A percentile compares a stretch with the other conserved stretches of the same genome.
phyloP scores from a whole-genome alignment of 192 early-diverging fungal genomes.

The Backusella morwellensis region DNA sequence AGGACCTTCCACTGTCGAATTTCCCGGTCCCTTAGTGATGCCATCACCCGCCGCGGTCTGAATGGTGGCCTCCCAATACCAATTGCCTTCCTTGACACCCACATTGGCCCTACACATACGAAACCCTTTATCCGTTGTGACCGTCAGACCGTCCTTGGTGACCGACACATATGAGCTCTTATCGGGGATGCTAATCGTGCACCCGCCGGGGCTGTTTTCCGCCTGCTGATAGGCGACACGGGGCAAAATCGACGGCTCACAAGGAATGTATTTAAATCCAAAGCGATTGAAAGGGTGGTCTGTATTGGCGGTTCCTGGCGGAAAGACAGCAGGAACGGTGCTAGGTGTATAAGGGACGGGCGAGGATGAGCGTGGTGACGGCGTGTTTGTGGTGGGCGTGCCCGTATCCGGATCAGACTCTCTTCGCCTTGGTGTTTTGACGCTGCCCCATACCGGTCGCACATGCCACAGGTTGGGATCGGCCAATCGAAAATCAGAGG shows the following conservation, averaged over 20 bases:
- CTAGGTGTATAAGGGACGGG: background rate
- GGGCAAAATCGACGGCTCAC: slow-evolving; percentile 46
- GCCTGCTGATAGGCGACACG: slow-evolving; percentile 48
- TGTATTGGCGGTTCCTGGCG: slow-evolving; percentile 6
- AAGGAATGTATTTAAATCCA: slow-evolving; percentile 62
- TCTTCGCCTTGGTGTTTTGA: background rate
- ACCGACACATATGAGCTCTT: slow-evolving; percentile 59
- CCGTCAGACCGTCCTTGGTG: slow-evolving; percentile 51
- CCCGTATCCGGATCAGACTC: slow-evolving; percentile 10
- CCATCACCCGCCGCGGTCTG: slow-evolving; percentile 37
- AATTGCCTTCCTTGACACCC: slow-evolving; percentile 57
- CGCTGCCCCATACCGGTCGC: slow-evolving; percentile 41
- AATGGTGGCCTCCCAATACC: slow-evolving; percentile 62
- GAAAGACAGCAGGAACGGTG: slow-evolving; percentile 16
- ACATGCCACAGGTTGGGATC: slow-evolving; percentile 63
- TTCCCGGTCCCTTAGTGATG: slow-evolving; percentile 38
- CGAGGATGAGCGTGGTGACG: slow-evolving; percentile 34
- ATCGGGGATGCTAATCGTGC: slow-evolving; percentile 52
- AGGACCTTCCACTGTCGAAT: slow-evolving; percentile 38
- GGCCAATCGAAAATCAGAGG: slow-evolving; percentile 56
- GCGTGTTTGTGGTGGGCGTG: slow-evolving; percentile 20
- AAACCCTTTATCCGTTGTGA: slow-evolving; percentile 64
- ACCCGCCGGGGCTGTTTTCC: slow-evolving; percentile 41
- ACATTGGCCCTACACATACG: slow-evolving; percentile 62
- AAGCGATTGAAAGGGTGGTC: slow-evolving; percentile 59